Evolutionary conservation across 495 filamentous ascomycete genomes (phyloP), one percentile per base, ranked within the genome.

Genomic region (Bryoglossum gracile): DNA sequence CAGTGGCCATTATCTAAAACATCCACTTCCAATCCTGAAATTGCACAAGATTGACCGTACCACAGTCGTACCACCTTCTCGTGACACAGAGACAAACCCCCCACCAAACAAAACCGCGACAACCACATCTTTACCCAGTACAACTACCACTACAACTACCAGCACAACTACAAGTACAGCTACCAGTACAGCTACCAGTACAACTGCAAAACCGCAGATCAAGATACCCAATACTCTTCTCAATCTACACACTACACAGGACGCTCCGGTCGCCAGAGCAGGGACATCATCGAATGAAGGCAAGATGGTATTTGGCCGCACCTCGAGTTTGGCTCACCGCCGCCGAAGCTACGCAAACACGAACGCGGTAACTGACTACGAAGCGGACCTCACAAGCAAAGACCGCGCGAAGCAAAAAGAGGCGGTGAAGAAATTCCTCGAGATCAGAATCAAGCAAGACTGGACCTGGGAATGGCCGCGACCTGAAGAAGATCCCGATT

Each of bases 371-470:
- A 59, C 59, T 6, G 66, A 75, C 37, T 65, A 75, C 53, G 71
- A 77, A 42, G 69, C 71, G 23, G 75, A 79, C 55, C 67, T 79
- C 4, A 54, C 75, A 32, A 73, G 71, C 51, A 66, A 62, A 50
- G 76, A 80, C 61, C 78, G 77, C 57, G 42, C 60, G 21, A 71
- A 68, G 61, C 69, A 73, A 49, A 78, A 77, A 59, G 71, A 74
- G 46, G 73, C 75, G 14, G 68, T 79, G 9, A 72, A 63, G 51
- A 67, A 62, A 34, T 69, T 65, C 41, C 66, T 86, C 25, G 57
- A 59, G 11, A 73, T 78, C 19, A 74, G 69, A 54, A 64, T 84
- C 24, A 72, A 72, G 46, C 65, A 72, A 57, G 78, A 83, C 57
- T 86, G 81, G 81, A 39, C 44, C 30, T 61, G 44, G 43, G 44